These are phyloP conservation scores for Fusarium agapanthi DNA, from an alignment of 2,329 filamentous ascomycete species.

Conservation along the genomic window DNA sequence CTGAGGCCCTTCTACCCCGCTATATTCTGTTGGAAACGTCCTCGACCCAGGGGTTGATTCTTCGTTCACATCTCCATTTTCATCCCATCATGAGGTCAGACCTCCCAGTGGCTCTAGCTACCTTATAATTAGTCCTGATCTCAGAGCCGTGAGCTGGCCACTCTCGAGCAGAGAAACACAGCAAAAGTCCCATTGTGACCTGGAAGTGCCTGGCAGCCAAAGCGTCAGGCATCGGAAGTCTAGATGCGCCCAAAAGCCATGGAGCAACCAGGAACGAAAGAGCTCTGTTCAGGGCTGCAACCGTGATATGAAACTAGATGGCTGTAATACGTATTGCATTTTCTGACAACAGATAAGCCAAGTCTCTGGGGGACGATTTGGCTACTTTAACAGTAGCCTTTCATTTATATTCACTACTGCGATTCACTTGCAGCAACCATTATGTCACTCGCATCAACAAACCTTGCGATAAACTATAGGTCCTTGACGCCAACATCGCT, in stretches of 20 bases:
- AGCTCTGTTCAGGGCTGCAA: background rate
- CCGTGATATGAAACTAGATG: slow-evolving; percentile 5
- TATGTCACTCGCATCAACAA: background rate
- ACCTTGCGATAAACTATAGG: background rate
- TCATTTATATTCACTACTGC: background rate
- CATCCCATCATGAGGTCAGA: slow-evolving; percentile 3
- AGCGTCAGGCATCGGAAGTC: slow-evolving; percentile 7
- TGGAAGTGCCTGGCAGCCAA: slow-evolving; percentile 9
- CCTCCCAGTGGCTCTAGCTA: slow-evolving; percentile 8
- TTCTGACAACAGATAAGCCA: background rate
- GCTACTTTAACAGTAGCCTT: background rate
- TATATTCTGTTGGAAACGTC: slow-evolving; percentile 12
- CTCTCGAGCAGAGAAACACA: background rate
- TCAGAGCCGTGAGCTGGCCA: slow-evolving; percentile 10
- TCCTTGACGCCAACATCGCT: background rate
- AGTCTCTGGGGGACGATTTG: background rate
- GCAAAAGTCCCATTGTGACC: background rate
- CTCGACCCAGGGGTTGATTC: slow-evolving; percentile 7
- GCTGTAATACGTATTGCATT: background rate
- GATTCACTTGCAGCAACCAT: background rate
- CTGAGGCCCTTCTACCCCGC: slow-evolving; percentile 24
- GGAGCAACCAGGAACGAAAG: slow-evolving; percentile 3
- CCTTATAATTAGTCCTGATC: background rate
- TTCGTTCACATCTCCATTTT: slow-evolving; percentile 2
- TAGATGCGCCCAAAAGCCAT: slow-evolving; percentile 21